A percentile compares a stretch with the other conserved stretches of the same genome.
Conservation (phyloP, 148 eudicot species). For the Camellia japonica region DNA sequence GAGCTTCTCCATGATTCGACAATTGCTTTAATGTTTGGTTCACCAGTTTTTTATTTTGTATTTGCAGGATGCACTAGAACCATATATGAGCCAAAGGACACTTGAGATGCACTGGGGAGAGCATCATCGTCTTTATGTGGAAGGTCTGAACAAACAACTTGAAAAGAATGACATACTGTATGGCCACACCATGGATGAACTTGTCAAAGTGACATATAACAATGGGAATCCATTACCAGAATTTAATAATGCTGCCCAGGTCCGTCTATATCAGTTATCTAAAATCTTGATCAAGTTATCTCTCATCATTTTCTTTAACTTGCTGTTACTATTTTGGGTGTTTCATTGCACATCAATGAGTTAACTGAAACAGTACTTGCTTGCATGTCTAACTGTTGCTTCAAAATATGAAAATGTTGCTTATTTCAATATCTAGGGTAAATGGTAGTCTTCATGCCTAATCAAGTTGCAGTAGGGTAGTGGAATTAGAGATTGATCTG, state of each 20-base stretch:
- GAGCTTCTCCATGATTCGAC: not conserved
- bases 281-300: not conserved
- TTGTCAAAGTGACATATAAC: conserved; percentile 81
- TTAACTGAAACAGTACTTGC: not conserved
- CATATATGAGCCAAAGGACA: conserved; percentile 76
- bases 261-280: conserved; percentile 23
- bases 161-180: conserved; percentile 66
- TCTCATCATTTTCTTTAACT: not conserved
- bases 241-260: conserved; percentile 97
- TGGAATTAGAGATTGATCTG: conserved; percentile 1
- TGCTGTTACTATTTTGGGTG: not conserved
- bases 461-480: not conserved
- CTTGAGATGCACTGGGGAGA: conserved; percentile 87
- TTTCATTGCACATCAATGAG: conserved; percentile 8
- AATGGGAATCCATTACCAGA: conserved; percentile 83
- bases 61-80: conserved; percentile 86
- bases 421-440: not conserved
- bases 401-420: not conserved
- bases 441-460: not conserved
- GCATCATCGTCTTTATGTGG: conserved; percentile 75
- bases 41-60: not conserved
- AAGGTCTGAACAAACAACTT: conserved; percentile 69
- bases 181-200: conserved; percentile 87
- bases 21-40: not conserved
- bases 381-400: not conserved